Evolutionary conservation across 257 asterid genomes (phyloP).

Genomic region (Fraxinus americana): DNA sequence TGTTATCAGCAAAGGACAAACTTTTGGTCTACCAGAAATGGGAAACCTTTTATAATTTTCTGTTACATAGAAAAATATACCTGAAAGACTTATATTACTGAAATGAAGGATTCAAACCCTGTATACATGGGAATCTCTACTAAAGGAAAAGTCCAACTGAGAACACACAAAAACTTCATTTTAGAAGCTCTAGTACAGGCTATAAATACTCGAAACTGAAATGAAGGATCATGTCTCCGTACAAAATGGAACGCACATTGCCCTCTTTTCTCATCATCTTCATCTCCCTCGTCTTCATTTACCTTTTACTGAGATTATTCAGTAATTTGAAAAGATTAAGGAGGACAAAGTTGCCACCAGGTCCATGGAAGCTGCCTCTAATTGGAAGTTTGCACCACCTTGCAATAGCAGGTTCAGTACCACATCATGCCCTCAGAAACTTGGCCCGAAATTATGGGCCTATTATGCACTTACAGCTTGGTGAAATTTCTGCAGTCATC

Average conservation of each 20-base stretch:
- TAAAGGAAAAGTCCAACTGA: not conserved
- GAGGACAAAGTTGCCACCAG: constrained; percentile 15
- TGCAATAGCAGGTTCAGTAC: not conserved
- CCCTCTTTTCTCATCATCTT: not conserved
- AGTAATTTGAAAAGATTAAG: not conserved
- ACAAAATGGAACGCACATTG: not conserved
- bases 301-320: not conserved
- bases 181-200: not conserved
- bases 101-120: not conserved
- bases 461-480: constrained; percentile 31
- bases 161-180: not conserved
- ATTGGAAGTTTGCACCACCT: constrained; percentile 25
- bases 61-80: not conserved
- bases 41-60: not conserved
- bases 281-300: not conserved
- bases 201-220: not conserved
- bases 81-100: not conserved
- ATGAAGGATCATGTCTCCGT: not conserved
- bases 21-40: not conserved
- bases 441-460: constrained; percentile 28
- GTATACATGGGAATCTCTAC: not conserved
- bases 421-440: constrained; percentile 21
- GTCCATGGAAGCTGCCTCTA: constrained; percentile 24
- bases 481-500: constrained; percentile 18
- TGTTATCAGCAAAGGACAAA: not conserved